Evolutionary conservation across 106 monocot species (phyloP).

Genomic region (Chionographis japonica): DNA sequence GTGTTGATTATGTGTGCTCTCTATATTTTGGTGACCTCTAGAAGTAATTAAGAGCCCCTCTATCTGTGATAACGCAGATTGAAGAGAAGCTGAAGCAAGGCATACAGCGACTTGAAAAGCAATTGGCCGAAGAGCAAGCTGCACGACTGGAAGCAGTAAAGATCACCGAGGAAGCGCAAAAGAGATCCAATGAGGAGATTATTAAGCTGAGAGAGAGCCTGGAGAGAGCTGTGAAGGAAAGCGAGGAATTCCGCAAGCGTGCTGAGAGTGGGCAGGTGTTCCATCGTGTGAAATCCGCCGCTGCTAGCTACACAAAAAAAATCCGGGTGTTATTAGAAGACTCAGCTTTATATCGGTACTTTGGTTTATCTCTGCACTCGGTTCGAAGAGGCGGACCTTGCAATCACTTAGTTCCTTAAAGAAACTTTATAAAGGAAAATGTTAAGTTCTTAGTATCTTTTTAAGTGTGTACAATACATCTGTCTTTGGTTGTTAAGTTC

Average conservation of each 20-base stretch:
- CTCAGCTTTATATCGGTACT: too few relatives aligned
- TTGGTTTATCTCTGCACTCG: too few relatives aligned
- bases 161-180: constrained; percentile 16
- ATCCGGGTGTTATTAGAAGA: too few relatives aligned
- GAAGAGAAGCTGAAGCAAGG: constrained; percentile 30
- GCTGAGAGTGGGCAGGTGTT: constrained; percentile 2
- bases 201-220: constrained; percentile 26
- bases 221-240: constrained; percentile 25
- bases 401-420: too few relatives aligned
- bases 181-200: constrained; percentile 35
- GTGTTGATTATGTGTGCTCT: too few relatives aligned
- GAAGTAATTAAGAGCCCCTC: background rate
- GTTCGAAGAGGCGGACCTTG: too few relatives aligned
- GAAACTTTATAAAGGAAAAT: too few relatives aligned
- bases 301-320: too few relatives aligned
- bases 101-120: constrained; percentile 32
- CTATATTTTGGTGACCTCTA: too few relatives aligned
- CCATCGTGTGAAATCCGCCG: constrained; percentile 17
- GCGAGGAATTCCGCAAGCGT: constrained; percentile 7
- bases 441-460: too few relatives aligned
- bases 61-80: constrained; percentile 15
- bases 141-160: constrained; percentile 42
- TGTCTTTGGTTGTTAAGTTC: too few relatives aligned
- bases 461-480: too few relatives aligned
- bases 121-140: constrained; percentile 35